Conservation (phyloP, 129 eudicot genomes). For the Flaveria sonorensis region DNA sequence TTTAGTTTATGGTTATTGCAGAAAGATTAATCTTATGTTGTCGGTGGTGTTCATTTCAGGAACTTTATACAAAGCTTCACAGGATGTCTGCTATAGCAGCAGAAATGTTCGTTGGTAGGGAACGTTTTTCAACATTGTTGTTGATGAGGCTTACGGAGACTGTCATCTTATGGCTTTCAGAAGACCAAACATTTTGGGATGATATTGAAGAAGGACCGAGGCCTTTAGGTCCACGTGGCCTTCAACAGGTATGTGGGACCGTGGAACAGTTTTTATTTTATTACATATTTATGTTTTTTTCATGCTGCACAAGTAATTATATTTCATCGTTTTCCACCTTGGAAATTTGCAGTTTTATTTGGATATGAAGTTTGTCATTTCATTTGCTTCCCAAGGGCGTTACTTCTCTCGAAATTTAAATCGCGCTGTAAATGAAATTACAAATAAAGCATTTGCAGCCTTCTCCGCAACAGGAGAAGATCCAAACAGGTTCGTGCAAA, state of each 20-base stretch:
- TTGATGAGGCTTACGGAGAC: constrained; percentile 96
- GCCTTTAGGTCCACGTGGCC: constrained; percentile 88
- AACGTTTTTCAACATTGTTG: constrained; percentile 87
- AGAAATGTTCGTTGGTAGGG: constrained; percentile 96
- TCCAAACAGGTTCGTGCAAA: constrained; percentile 61
- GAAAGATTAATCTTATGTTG: constrained; percentile 10
- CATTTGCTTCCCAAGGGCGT: constrained; percentile 96
- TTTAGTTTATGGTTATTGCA: constrained; percentile 1
- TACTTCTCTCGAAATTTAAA: constrained; percentile 80
- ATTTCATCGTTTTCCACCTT: constrained; percentile 10
- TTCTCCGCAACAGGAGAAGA: constrained; percentile 88
- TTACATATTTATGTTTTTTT: background rate
- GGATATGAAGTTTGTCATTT: constrained; percentile 94
- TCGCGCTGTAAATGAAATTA: constrained; percentile 84
- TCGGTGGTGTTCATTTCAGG: constrained; percentile 52
- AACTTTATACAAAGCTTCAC: constrained; percentile 76
- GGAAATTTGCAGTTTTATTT: constrained; percentile 70
- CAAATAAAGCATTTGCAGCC: constrained; percentile 72
- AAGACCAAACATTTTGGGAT: constrained; percentile 97
- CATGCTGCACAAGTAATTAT: background rate
- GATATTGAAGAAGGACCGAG: constrained; percentile 90
- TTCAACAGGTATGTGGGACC: constrained; percentile 67
- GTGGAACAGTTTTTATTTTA: background rate
- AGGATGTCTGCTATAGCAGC: constrained; percentile 90
- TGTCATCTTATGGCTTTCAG: constrained; percentile 89